These are phyloP conservation scores for Themeda triandra DNA, from an alignment of 176 grass and related monocot genomes.

Conservation along the genomic window DNA sequence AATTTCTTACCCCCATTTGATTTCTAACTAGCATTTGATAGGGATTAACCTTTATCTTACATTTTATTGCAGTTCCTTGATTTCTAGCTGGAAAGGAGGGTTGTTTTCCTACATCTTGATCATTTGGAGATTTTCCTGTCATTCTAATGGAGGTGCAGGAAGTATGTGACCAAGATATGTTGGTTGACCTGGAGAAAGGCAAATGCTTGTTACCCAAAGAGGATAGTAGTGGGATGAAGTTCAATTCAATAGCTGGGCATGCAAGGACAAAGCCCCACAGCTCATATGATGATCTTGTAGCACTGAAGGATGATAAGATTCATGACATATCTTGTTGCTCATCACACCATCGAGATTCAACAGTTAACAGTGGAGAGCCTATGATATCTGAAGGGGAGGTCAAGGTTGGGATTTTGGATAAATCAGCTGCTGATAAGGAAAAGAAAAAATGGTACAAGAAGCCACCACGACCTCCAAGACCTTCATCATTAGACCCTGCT, in stretches of 20 bases:
- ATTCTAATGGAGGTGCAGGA: constrained; percentile 41
- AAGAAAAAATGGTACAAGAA: constrained; percentile 66
- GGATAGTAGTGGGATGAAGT: not conserved
- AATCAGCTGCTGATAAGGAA: constrained; percentile 24
- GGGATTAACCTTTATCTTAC: not conserved
- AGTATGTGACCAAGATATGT: constrained; percentile 16
- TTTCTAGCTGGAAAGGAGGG: not conserved
- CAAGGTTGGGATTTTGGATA: constrained; percentile 6
- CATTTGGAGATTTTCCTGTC: not conserved
- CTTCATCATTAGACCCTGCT: constrained; percentile 44
- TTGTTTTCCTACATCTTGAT: not conserved
- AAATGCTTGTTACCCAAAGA: constrained; percentile 1
- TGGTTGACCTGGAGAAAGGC: constrained; percentile 70
- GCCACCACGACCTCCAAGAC: constrained; percentile 63
- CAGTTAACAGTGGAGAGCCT: not conserved
- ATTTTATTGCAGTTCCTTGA: constrained; percentile 11
- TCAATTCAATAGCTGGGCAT: not conserved
- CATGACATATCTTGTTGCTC: constrained; percentile 9
- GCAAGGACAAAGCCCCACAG: not conserved
- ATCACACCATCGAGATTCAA: constrained; percentile 18
- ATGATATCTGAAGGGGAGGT: constrained; percentile 6
- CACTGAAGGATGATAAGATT: constrained; percentile 25
- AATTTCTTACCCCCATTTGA: not conserved
- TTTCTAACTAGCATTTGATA: not conserved
- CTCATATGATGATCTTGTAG: constrained; percentile 7